Percentiles rank a stretch among this genome's conserved stretches.
Evolutionary conservation across 139 green algal species (phyloP).

Genomic region (Zygnema circumcarinatum): DNA sequence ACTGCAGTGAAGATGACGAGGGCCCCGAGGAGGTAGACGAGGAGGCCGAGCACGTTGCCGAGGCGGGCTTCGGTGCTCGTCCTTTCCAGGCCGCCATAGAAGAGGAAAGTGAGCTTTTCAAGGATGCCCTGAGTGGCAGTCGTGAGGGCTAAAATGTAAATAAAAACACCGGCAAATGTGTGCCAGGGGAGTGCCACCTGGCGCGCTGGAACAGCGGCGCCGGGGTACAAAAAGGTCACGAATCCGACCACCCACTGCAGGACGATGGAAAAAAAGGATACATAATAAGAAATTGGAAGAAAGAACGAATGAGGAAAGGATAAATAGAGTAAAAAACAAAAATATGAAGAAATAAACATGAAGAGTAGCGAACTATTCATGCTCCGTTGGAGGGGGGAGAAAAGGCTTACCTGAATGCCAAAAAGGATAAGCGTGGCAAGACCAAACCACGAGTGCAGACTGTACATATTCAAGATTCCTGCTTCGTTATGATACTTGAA

Average conservation of each 20-base stretch:
- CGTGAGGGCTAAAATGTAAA: constrained; percentile 53
- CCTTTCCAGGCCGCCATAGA: neutral
- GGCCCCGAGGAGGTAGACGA: constrained; percentile 29
- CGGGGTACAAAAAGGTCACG: constrained; percentile 50
- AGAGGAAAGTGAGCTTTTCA: constrained; percentile 59
- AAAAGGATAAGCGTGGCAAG: constrained; percentile 46
- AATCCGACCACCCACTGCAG: constrained; percentile 57
- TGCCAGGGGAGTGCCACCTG: constrained; percentile 46
- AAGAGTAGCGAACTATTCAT: too few species aligned
- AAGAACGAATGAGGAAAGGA: neutral
- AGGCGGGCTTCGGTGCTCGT: neutral
- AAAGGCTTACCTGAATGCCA: constrained; percentile 53
- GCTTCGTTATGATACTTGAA: constrained; percentile 50
- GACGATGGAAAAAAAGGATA: constrained; percentile 7
- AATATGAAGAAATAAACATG: neutral
- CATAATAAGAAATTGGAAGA: neutral
- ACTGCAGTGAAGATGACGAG: constrained; percentile 34
- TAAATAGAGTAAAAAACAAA: neutral
- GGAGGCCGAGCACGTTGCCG: constrained; percentile 44
- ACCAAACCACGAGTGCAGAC: constrained; percentile 59
- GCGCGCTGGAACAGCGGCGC: neutral
- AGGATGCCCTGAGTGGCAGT: constrained; percentile 44
- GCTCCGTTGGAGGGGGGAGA: too few species aligned
- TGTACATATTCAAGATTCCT: constrained; percentile 58
- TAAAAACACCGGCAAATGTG: constrained; percentile 48